Evolutionary conservation across 371 early-diverging fungal species (phyloP).

Genomic region (Mortierella polycephala): DNA sequence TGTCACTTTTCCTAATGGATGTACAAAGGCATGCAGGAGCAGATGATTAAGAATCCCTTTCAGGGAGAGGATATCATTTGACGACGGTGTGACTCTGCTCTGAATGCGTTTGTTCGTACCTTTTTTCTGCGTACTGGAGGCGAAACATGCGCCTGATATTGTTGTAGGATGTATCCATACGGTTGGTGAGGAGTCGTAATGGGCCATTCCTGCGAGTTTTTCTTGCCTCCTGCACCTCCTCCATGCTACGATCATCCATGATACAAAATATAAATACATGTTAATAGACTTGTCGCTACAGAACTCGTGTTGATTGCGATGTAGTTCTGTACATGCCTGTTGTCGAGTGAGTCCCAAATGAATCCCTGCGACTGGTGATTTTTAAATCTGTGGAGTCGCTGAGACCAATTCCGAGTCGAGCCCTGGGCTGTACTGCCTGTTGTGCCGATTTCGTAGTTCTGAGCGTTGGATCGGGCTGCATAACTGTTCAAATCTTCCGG

Average conservation of each 20-base stretch:
- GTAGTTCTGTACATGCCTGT: conserved; percentile 16
- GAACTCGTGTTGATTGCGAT: background rate
- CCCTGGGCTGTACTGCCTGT: conserved; percentile 2
- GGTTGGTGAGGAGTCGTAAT: conserved; percentile 22
- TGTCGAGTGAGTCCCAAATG: conserved; percentile 51
- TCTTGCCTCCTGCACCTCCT: conserved; percentile 37
- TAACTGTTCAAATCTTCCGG: background rate
- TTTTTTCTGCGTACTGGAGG: conserved; percentile 40
- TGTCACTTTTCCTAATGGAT: conserved; percentile 32
- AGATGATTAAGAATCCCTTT: background rate
- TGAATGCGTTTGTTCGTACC: conserved; percentile 9
- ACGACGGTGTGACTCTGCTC: background rate
- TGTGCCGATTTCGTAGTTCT: too few relatives aligned
- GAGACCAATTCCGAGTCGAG: conserved; percentile 18
- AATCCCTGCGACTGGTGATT: conserved; percentile 32
- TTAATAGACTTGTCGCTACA: background rate
- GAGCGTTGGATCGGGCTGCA: background rate
- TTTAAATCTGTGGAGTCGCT: conserved; percentile 14
- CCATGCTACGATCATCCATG: conserved; percentile 20
- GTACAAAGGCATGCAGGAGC: background rate
- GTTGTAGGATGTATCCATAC: conserved; percentile 49
- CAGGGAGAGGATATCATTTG: background rate
- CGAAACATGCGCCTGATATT: conserved; percentile 31
- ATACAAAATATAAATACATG: background rate
- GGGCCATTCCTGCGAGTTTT: conserved; percentile 27